Evolutionary conservation across 495 filamentous ascomycete genomes (phyloP).

Genomic region (Hypoxylon intermedium): DNA sequence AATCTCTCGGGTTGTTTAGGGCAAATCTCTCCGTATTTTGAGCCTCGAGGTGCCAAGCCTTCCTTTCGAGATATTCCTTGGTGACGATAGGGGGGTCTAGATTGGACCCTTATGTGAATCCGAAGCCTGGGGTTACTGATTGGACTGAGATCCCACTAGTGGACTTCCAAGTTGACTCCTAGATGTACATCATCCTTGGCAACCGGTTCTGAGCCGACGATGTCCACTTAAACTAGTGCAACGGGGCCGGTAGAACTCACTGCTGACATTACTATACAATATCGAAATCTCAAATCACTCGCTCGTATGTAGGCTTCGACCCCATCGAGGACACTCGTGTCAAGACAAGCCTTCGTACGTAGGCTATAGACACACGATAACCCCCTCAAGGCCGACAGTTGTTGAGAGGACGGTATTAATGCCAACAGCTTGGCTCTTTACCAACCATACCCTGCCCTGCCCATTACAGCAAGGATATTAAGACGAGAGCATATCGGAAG

Average conservation of each 20-base stretch:
- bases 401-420: neutral
- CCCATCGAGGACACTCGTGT: neutral
- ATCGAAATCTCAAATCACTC: slow-evolving; percentile 45
- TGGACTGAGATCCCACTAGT: slow-evolving; percentile 37
- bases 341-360: neutral
- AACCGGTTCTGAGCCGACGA: slow-evolving; percentile 38
- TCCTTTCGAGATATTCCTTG: too few species aligned
- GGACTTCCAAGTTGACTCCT: slow-evolving; percentile 43
- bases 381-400: neutral
- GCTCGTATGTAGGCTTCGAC: slow-evolving; percentile 30
- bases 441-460: neutral
- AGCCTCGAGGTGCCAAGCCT: slow-evolving; percentile 47
- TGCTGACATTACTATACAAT: slow-evolving; percentile 43
- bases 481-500: slow-evolving; percentile 41
- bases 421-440: neutral
- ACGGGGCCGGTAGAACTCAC: slow-evolving; percentile 44
- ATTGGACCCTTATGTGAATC: slow-evolving; percentile 49
- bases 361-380: neutral
- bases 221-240: slow-evolving; percentile 33
- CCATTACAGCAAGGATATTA: slow-evolving; percentile 38
- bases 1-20: slow-evolving; percentile 50
- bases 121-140: slow-evolving; percentile 40
- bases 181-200: slow-evolving; percentile 44
- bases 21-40: slow-evolving; percentile 50
- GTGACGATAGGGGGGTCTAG: slow-evolving; percentile 50